Evolutionary conservation across 352 stramenopile species (phyloP), one percentile per base, ranked within the genome.

Genomic region (Globisporangium okanoganense): DNA sequence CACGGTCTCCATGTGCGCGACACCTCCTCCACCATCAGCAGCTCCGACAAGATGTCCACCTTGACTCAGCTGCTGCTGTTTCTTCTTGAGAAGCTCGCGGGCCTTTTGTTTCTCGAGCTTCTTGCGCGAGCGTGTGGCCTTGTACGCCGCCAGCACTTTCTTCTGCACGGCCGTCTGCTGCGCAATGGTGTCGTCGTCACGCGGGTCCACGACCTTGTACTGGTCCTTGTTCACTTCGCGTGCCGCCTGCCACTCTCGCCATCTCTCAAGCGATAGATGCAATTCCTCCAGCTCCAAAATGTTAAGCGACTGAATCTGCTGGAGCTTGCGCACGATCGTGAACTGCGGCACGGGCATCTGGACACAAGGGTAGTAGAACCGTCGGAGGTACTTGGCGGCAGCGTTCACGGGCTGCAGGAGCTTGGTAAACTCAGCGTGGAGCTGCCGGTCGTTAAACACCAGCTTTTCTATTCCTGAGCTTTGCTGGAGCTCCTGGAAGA

Each of bases 81-180:
- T 78, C 36, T 62, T 66, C 50, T 78, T 68, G 44, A 69, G 56
- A 33, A 69, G 56, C 57, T 92, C 82, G 13, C 73, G 67, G 4
- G 72, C 75, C 29, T 84, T 84, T 31, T 83, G 78, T 6, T 70
- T 73, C 61, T 87, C 82, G 36, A 84, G 65, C 41, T 83, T 88
- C 59, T 86, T 87, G 18, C 72, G 67, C 35, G 75, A 76, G 0
- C 82, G 76, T 9, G 79, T 71, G 8, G 82, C 76, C 45, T 92
- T 92, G 67, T 78, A 87, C 27, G 80, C 79, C 9, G 71, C 78
- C 43, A 90, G 10, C 1, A 94, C 76, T 59, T 89, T 87, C 64
- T 82, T 85, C 52, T 90, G 76, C 69, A 92, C 72, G 2, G 67
- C 66, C 2, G 52, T 33, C 56, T 88, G 75, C 35, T 80, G 75